Base-by-base conservation (phyloP, 768 basidiomycete species). In the Termitomyces sp. region DNA sequence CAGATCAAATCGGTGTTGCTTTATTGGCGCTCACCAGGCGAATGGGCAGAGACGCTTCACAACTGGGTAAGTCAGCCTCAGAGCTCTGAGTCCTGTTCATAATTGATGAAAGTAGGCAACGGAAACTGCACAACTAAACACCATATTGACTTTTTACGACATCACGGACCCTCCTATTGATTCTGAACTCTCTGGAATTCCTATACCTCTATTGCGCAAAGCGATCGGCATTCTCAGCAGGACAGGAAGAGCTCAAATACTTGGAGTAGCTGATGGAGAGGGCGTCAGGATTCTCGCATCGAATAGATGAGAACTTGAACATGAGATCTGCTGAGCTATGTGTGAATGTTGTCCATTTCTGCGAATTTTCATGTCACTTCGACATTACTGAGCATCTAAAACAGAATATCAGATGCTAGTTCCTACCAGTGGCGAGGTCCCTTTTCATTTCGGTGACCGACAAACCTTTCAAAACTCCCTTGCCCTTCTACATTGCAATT, bases 71-170 rank as follows among this genome's bases (percentile, higher is more conserved):
- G 78, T 63, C 18, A 23, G 2, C 50, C 26, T 49, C n/a, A 12
- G 44, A 5, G 7, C 18, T 28, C 57, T n/a, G 14, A 33, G 18
- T 36, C 14, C 2, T 44, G 10, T 52, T 58, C 43, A 47, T 30
- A 1, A 33, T 18, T 44, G 18, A 60, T 16, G 14, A 30, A 5
- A 41, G 4, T 62, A 94, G 92, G 91, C 82, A n/a, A 74, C 77
- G 26, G 81, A 83, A 4, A 87, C 89, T 3, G 91, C 87, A 2
- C 91, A 93, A 69, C 66, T 93, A 55, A 92, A 90, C 70, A 91
- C 87, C 48, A 93, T 94, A 68, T 66, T 94, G 66, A 94, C 92
- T 3, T 91, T 90, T 70, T 91, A 90, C 71, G 92, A 94, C 66
- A 92, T 94, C 61, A 83, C 83, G 36, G 87, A 93, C 61, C 90